Base-by-base conservation (phyloP, 1,284 basidiomycete species). In the Stygiomarasmius scandens region DNA sequence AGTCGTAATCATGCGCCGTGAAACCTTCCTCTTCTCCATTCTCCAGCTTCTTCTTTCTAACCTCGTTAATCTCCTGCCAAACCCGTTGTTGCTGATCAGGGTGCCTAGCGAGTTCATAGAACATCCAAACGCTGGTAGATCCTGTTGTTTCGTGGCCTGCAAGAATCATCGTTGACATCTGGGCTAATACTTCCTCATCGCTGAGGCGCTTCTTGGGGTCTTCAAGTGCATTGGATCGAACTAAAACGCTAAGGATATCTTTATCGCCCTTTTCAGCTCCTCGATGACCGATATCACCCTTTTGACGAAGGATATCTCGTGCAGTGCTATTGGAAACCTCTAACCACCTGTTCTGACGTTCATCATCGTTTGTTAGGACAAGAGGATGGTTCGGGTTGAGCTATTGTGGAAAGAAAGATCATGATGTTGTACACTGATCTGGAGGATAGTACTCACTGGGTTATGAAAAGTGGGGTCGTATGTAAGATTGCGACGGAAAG, bases 1-100 rank as follows among this genome's bases (percentile, higher is more conserved):
- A 58, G 43, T 74, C 71, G 5, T 72, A 63, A 52, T 75, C 73
- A 12, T 65, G 62, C 1, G 67, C 61, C 22, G 60, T 65, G 16
- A 38, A 45, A 47, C 25, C 27, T 8, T 24, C 22, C 49, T 70
- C 64, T 24, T 70, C 68, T 4, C 50, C 54, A 43, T 65, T 67
- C 19, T 12, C 41, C 29, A 32, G 12, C n/a, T 64, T 59, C 8
- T 60, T 59, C 2, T 55, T 55, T 19, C 67, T 65, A 27, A 63
- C 55, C 4, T 54, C 54, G 22, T 47, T 55, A 20, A 76, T 67
- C 49, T 75, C 73, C 16, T 64, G 59, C n/a, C 69, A 66, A 34
- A 69, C 50, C 27, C 52, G 41, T 25, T 61, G 56, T 54, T 74
- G 71, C 36, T 68, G 65, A 34, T 67, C 64, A 0, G 69, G 69